Base-by-base conservation (phyloP, 2,329 filamentous ascomycete genomes). In the Thielaviopsis euricoi region DNA sequence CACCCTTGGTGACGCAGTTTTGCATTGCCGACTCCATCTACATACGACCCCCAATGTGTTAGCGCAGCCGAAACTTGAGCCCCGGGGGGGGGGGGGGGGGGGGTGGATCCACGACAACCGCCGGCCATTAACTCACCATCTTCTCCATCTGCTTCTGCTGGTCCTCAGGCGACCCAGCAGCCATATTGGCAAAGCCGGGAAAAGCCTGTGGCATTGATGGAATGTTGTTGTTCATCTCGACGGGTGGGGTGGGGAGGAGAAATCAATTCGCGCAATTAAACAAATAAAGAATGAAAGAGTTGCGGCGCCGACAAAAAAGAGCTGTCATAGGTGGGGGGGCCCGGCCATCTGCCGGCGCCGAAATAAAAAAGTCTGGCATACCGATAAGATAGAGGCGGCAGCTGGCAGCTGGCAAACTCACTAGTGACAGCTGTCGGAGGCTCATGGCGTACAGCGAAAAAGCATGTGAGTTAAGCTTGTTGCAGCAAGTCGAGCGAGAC, bases 1-100 rank as follows among this genome's bases (percentile, higher is more conserved):
- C 84, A 19, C 89, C 87, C 71, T 98, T 98, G 59, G 84, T 84
- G 23, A 85, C 82, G 69, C 93, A 98, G 37, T 88, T 94, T 71
- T 97, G 90, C 88, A 96, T 95, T 50, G 82, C 81, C 23, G 76
- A 72, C 77, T 89, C 82, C 74, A 95, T 85, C 87, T 93, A 63
- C 52, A 50, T 25, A 61, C n/a, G 19, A n/a, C n/a, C n/a, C n/a
- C 46, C n/a, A 10, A 19, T n/a, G 55, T 19, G 23, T 43, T 49
- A 33, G 53, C 19, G 22, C 52, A 50, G 37, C 15, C 13, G 19
- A 15, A 15, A 51, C n/a, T 17, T 7, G 15, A 12, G n/a, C n/a
- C n/a, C n/a, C n/a, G n/a, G n/a, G n/a, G n/a, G n/a, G n/a, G n/a
- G n/a, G n/a, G n/a, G n/a, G n/a, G n/a, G n/a, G n/a, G n/a, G n/a